Percentiles rank a stretch among this genome's conserved stretches.
Conservation (phyloP, 163 green algal species). For the Scenedesmus sp. region DNA sequence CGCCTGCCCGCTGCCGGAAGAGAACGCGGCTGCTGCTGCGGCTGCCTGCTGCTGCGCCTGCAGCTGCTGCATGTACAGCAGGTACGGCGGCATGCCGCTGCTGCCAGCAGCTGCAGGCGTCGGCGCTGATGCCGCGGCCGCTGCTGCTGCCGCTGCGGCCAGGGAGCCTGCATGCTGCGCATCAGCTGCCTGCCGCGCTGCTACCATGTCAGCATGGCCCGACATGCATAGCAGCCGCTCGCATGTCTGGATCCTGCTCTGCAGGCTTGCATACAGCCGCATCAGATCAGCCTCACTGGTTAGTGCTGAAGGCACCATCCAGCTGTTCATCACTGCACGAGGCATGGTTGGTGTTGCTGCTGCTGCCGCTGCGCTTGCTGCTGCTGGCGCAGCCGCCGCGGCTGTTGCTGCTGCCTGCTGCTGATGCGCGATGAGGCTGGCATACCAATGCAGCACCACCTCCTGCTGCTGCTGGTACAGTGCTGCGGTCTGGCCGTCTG, state of each 20-base stretch:
- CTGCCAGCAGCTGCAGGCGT: neutral
- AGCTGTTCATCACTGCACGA: constrained; percentile 23
- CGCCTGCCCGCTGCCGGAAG: neutral
- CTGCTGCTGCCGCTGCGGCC: constrained; percentile 1
- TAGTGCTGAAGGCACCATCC: constrained; percentile 32
- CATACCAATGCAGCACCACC: constrained; percentile 21
- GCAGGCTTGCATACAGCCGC: constrained; percentile 45
- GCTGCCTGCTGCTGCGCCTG: constrained; percentile 18
- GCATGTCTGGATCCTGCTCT: constrained; percentile 37
- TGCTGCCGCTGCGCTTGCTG: neutral
- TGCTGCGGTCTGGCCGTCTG: neutral
- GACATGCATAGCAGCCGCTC: constrained; percentile 46
- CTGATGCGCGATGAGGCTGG: neutral
- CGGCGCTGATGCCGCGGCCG: neutral
- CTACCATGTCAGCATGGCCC: constrained; percentile 27
- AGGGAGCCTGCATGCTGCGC: constrained; percentile 12
- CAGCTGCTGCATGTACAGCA: constrained; percentile 34
- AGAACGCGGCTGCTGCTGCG: constrained; percentile 5
- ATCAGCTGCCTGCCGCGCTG: constrained; percentile 31
- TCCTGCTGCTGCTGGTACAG: constrained; percentile 30
- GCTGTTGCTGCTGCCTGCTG: neutral
- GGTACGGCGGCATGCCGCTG: neutral
- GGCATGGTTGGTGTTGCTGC: neutral
- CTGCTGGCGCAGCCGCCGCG: neutral
- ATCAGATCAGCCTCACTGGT: constrained; percentile 43